Base-by-base conservation (phyloP, 2,329 filamentous ascomycete species). In the Nemania bipapillata region DNA sequence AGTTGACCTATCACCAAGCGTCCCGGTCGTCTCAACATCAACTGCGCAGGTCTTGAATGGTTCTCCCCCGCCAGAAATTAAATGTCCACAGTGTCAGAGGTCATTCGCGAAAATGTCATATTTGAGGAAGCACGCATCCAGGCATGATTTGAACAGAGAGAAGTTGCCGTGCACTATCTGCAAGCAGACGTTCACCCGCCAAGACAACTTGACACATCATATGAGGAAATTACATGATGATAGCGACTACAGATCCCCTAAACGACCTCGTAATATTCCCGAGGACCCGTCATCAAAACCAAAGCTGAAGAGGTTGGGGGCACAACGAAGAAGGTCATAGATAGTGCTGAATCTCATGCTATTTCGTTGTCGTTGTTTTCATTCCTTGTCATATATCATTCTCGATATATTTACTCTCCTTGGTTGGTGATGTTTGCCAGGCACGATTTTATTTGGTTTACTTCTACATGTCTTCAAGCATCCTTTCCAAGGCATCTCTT, bases 151-250 rank as follows among this genome's bases (percentile, higher is more conserved):
- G 1, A 11, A 6, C 15, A 12, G 0, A 4, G 11, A 6, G 11
- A 12, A 0, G 7, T 22, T 60, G 4, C 24, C 0, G 17, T 70
- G 69, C 40, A 3, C 17, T 17, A 4, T 4, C 15, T 70, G 69
- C 35, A 1, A 9, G 0, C 32, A 8, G 1, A n/a, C 2, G 2
- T 70, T 68, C 12, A 63, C 65, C 24, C 69, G 69, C 3, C 32
- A 11, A 22, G 69, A 70, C 24, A 70, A 70, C 24, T 7, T 60
- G 12, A n/a, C 4, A 1, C 15, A 5, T n/a, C 69, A 70, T 32
- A 6, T 45, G 5, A 56, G 24, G 26, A 64, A 12, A n/a, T 4
- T 42, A 5, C 59, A 67, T 32, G 11, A 12, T 5, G 7, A 15
- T 22, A 22, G n/a, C n/a, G n/a, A n/a, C 40, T 54, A 11, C n/a